Percentiles rank a stretch among this genome's conserved stretches.
Evolutionary conservation across 306 rosid genomes (phyloP).

Genomic region (Cicer chorassanicum): DNA sequence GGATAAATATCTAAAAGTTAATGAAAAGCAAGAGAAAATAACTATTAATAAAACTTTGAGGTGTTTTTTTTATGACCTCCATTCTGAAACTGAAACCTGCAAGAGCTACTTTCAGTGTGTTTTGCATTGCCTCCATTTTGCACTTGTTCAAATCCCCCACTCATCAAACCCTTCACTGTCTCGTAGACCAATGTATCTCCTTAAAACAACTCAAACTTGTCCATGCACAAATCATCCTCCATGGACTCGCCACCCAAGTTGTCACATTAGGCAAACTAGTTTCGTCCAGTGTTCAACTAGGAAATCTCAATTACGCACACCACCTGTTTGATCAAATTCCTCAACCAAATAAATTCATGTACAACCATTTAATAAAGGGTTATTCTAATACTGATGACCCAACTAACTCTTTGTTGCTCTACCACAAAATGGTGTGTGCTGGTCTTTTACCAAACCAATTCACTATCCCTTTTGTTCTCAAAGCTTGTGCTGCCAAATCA

Average conservation of each 20-base stretch:
- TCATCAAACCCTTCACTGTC: conserved; percentile 64
- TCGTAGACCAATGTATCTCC: conserved; percentile 62
- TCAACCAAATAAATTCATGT: conserved; percentile 74
- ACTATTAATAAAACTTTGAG: not conserved
- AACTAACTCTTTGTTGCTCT: conserved; percentile 48
- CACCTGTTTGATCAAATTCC: conserved; percentile 54
- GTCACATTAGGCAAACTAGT: conserved; percentile 61
- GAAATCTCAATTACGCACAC: conserved; percentile 58
- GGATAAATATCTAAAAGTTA: no score
- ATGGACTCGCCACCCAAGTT: conserved; percentile 49
- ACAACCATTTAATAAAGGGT: conserved; percentile 71
- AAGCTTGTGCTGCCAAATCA: conserved; percentile 54
- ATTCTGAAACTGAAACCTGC: conserved; percentile 46
- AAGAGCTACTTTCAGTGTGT: conserved; percentile 54
- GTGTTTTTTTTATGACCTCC: conserved; percentile 40
- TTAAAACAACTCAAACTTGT: conserved; percentile 59
- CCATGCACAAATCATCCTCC: conserved; percentile 74
- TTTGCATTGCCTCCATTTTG: conserved; percentile 35
- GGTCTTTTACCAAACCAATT: conserved; percentile 69
- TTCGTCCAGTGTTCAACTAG: conserved; percentile 54
- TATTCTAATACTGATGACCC: conserved; percentile 58
- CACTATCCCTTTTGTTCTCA: conserved; percentile 71
- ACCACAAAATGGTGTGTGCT: conserved; percentile 56
- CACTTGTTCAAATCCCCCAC: conserved; percentile 53
- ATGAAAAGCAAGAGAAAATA: no score